These are phyloP conservation scores for Candida corydali DNA, from an alignment of 805 yeast species.

Conservation along the genomic window DNA sequence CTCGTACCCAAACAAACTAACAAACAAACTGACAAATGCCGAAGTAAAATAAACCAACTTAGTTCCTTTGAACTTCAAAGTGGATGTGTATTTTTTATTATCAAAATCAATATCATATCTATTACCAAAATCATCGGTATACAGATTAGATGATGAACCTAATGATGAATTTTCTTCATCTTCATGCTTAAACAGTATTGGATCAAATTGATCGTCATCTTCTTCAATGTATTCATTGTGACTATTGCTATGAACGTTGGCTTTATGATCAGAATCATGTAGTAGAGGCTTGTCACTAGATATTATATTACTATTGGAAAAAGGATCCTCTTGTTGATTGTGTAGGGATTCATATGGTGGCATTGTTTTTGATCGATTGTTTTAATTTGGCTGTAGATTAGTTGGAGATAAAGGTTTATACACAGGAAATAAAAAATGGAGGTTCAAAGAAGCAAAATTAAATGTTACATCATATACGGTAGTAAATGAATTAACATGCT, in stretches of 20 bases:
- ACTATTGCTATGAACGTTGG: background rate
- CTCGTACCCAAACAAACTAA: constrained; percentile 38
- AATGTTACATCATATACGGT: background rate
- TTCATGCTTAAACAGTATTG: constrained; percentile 9
- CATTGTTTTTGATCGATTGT: too few species aligned
- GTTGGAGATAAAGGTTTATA: background rate
- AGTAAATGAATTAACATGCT: background rate
- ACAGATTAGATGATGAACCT: constrained; percentile 9
- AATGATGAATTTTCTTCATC: background rate
- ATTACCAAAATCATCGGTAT: constrained; percentile 30
- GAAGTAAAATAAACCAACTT: constrained; percentile 40
- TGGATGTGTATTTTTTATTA: constrained; percentile 26
- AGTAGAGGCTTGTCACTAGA: background rate
- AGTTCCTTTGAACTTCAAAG: constrained; percentile 34
- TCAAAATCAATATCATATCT: constrained; percentile 36
- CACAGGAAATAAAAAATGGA: too few species aligned
- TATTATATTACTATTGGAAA: background rate
- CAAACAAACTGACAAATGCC: constrained; percentile 41
- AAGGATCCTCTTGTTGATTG: background rate
- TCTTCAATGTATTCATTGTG: constrained; percentile 1
- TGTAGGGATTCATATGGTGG: background rate
- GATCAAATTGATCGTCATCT: constrained; percentile 15
- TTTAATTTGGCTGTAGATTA: too few species aligned
- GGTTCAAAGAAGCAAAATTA: background rate
- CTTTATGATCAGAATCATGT: constrained; percentile 1